Evolutionary conservation across 768 basidiomycete species (phyloP), one percentile per base, ranked within the genome.

Genomic region (Amanita pallidorosea): DNA sequence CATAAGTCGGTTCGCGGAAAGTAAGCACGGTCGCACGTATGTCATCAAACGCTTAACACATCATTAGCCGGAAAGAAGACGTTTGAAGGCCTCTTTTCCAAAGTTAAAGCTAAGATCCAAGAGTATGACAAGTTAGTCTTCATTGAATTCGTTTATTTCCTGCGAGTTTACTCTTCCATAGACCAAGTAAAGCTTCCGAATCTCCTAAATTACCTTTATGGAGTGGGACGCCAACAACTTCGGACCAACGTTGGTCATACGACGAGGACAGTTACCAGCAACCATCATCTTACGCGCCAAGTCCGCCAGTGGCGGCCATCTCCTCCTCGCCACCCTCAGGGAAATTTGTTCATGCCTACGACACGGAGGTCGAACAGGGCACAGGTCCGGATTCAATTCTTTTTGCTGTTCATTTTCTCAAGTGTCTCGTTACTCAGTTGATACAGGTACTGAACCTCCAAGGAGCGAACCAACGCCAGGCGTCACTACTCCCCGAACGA

Each of bases 91-190:
- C 62, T 91, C 23, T 72, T 90, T 36, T 79, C 79, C 31, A 90
- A 85, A 62, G 85, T 89, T 43, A 89, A 80, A 60, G 80, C 86
- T 5, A 91, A 90, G 74, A 80, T 90, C 53, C 83, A 85, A 58
- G 89, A 90, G 58, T 80, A 80, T 54, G 88, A 90, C 35, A 78
- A 81, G 58, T 51, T 20, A 44, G 41, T 68, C 69, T 13, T 64
- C 65, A 70, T 74, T 47, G 13, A 15, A 18, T 23, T 29, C n/a
- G 5, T 36, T 42, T 12, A 13, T 43, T 36, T 45, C 9, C 7
- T 36, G 5, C 7, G 13, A 23, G 15, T 34, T 33, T 44, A 36
- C 17, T 4, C 35, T 20, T 36, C 20, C 37, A 22, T 22, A 45
- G 50, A 12, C 50, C 50, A 11, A 42, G 22, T 35, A 45, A 27